Percentiles rank a stretch among this genome's conserved stretches.
Conservation (phyloP, 768 basidiomycete species). For the Termitomyces bulborhizus region DNA sequence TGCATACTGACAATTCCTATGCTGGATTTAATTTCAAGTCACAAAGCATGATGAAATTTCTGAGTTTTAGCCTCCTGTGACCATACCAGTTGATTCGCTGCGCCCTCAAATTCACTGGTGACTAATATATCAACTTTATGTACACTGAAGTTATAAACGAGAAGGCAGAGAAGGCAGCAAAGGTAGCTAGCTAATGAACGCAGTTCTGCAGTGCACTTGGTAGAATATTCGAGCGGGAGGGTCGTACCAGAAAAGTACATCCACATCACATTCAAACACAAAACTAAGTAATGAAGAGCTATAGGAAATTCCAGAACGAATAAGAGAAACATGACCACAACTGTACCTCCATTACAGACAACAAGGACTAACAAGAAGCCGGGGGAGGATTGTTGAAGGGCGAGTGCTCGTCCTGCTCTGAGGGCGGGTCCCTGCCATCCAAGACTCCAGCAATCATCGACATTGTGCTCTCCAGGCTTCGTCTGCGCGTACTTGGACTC, state of each 20-base stretch:
- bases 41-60: no score
- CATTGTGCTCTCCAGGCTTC: conserved; percentile 94
- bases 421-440: conserved; percentile 51
- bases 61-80: no score
- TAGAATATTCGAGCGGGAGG: not conserved
- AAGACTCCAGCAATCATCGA: conserved; percentile 90
- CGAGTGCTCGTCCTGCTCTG: conserved; percentile 34
- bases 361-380: not conserved
- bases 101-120: not conserved
- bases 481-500: conserved; percentile 84
- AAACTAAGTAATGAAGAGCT: not conserved
- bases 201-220: not conserved
- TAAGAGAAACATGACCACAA: not conserved
- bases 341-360: not conserved
- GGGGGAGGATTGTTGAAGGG: conserved; percentile 20
- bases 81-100: no score
- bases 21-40: no score
- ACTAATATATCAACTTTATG: not conserved
- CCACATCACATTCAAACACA: not conserved
- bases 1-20: no score
- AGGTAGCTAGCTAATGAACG: conserved; percentile 3
- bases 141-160: not conserved
- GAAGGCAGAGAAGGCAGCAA: not conserved
- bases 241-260: not conserved
- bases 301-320: conserved; percentile 2